Percentiles rank a stretch among this genome's conserved stretches.
These are phyloP conservation scores for Eugenia klotzschiana DNA, from an alignment of 441 rosid genomes.

Conservation along the genomic window DNA sequence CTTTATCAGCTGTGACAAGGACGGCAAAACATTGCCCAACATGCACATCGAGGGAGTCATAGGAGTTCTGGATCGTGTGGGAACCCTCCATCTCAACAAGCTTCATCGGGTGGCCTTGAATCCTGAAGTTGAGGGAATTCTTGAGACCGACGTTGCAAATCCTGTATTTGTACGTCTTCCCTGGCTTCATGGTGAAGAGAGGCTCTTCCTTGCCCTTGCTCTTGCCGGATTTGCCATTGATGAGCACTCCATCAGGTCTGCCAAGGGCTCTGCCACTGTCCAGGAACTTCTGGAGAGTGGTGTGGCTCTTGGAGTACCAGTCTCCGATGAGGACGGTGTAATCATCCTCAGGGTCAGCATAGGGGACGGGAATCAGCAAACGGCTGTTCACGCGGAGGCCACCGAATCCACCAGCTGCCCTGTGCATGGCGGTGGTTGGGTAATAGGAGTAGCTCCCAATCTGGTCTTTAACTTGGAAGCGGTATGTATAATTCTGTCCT, in stretches of 20 bases:
- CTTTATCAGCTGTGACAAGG: neutral
- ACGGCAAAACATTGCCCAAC: neutral
- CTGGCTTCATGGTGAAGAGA: constrained; percentile 3
- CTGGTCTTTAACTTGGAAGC: constrained; percentile 1
- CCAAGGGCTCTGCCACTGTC: neutral
- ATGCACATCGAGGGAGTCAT: neutral
- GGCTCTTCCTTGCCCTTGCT: neutral
- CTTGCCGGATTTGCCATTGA: neutral
- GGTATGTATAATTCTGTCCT: neutral
- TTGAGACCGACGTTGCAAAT: neutral
- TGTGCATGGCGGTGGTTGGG: neutral
- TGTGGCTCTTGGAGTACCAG: constrained; percentile 3
- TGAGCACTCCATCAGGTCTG: constrained; percentile 1
- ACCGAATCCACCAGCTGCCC: neutral
- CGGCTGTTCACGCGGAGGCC: constrained; percentile 2
- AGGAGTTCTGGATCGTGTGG: neutral
- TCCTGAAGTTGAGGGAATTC: constrained; percentile 5
- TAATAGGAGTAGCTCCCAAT: neutral
- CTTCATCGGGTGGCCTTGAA: neutral
- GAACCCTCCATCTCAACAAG: constrained; percentile 2
- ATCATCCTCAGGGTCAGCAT: neutral
- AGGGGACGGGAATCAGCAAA: neutral
- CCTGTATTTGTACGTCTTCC: neutral
- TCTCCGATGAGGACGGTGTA: constrained; percentile 1
- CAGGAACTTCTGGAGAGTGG: neutral